phyloP scores from a whole-genome alignment of 208 protist species.

The Acanthamoeba healyi region DNA sequence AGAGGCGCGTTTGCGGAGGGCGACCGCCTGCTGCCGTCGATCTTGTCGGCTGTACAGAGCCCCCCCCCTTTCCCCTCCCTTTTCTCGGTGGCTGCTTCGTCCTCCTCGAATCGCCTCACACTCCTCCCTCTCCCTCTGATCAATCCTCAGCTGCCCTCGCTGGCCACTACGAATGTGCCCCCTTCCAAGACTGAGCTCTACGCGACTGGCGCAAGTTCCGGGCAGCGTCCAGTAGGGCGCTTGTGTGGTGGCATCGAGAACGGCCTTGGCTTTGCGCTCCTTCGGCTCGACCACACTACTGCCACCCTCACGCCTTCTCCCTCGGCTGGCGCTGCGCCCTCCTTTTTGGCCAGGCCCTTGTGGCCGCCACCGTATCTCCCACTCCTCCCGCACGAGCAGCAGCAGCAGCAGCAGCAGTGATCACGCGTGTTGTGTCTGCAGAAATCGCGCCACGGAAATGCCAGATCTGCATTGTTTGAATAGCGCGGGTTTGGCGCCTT shows the following conservation, averaged over 20 bases:
- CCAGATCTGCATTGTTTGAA: too few species aligned
- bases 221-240: not conserved
- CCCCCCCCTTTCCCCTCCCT: not conserved
- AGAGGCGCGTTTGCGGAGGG: not conserved
- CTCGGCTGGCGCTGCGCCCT: not conserved
- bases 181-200: not conserved
- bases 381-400: too few species aligned
- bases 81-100: too few species aligned
- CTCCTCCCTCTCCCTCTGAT: not conserved
- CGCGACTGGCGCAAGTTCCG: not conserved
- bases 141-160: not conserved
- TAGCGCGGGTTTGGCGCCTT: too few species aligned
- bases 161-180: not conserved
- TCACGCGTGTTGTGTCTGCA: too few species aligned
- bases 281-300: not conserved
- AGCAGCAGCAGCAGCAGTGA: too few species aligned
- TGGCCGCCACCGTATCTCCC: not conserved
- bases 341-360: not conserved
- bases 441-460: too few species aligned
- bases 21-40: not conserved
- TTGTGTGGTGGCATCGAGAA: not conserved
- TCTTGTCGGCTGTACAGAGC: not conserved
- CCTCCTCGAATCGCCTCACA: too few species aligned
- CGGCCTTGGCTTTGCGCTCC: not conserved
- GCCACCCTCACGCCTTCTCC: not conserved